Evolutionary conservation across 495 filamentous ascomycete species (phyloP), one percentile per base, ranked within the genome.

Genomic region (Hypoxylon intermedium): DNA sequence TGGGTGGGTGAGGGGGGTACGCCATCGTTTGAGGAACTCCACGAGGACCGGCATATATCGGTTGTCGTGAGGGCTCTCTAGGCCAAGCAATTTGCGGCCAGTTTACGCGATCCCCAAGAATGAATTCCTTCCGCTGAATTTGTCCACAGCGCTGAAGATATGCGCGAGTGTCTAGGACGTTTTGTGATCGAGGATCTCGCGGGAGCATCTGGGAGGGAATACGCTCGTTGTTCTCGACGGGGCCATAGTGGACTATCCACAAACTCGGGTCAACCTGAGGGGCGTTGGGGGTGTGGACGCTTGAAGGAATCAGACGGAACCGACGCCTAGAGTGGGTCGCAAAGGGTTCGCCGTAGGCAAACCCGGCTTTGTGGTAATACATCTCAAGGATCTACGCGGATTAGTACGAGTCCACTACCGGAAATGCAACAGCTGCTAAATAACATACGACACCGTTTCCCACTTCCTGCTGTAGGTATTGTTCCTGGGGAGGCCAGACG

Each of bases 241-340:
- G 83, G 21, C 85, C 82, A 68, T 97, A 98, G 74, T 98, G 94
- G n/a, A 96, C 85, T 51, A 98, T 88, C 91, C 92, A 97, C 26
- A 97, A 78, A 13, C 86, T 87, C 5, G 89, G 87, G 72, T 97
- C 92, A 37, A 88, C 82, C 18, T 82, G 80, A 12, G 88, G 83
- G 11, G 79, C 75, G 52, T 82, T 82, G 12, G 82, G 80, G 40
- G 81, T 83, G 7, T 83, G 83, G 16, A 80, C 78, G 67, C 84
- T 87, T 7, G 82, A 73, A 11, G 85, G 84, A 33, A 85, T 76
- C 23, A 98, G 83, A 44, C 93, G 91, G 74, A 95, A 97, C 33
- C 93, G 88, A 56, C 87, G 85, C 61, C 93, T 85, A 42, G 83
- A 77, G 67, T 96, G 93, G 9, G 82, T 82, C 24, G 94, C 84